phyloP scores from a whole-genome alignment of 768 basidiomycete species.

The Boletus huronensis region DNA sequence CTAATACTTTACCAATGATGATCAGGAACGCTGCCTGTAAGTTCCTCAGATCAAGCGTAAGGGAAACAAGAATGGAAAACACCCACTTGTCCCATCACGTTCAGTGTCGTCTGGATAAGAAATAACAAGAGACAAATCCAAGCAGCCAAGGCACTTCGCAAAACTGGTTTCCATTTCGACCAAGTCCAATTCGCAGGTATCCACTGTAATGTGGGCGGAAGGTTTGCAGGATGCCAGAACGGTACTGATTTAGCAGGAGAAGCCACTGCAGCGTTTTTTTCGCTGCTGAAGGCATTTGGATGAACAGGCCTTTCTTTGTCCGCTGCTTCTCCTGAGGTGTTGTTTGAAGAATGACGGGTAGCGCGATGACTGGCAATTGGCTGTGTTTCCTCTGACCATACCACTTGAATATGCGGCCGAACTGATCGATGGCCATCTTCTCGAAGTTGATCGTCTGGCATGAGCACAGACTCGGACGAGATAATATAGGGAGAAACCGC shows the following conservation, averaged over 20 bases:
- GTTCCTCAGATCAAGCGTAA: neutral
- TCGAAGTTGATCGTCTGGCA: conserved; percentile 7
- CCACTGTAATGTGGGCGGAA: conserved; percentile 46
- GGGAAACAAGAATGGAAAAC: neutral
- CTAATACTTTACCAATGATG: conserved; percentile 47
- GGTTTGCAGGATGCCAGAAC: neutral
- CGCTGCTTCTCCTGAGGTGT: neutral
- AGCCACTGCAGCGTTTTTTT: neutral
- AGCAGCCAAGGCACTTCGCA: conserved; percentile 59
- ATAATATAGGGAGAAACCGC: no score
- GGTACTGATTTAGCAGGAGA: neutral
- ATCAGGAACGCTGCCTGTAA: conserved; percentile 61
- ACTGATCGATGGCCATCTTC: neutral
- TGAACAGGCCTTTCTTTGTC: neutral
- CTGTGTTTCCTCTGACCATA: neutral
- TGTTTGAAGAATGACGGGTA: neutral
- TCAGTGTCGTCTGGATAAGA: conserved; percentile 48
- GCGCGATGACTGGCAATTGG: neutral
- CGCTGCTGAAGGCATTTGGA: neutral
- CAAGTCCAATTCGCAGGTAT: conserved; percentile 54
- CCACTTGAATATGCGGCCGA: conserved; percentile 8
- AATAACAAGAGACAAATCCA: conserved; percentile 62
- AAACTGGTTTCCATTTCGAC: conserved; percentile 57
- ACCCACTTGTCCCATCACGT: conserved; percentile 54
- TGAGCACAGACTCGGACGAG: neutral